Evolutionary conservation across 441 rosid species (phyloP).

Genomic region (Codiaeum variegatum): DNA sequence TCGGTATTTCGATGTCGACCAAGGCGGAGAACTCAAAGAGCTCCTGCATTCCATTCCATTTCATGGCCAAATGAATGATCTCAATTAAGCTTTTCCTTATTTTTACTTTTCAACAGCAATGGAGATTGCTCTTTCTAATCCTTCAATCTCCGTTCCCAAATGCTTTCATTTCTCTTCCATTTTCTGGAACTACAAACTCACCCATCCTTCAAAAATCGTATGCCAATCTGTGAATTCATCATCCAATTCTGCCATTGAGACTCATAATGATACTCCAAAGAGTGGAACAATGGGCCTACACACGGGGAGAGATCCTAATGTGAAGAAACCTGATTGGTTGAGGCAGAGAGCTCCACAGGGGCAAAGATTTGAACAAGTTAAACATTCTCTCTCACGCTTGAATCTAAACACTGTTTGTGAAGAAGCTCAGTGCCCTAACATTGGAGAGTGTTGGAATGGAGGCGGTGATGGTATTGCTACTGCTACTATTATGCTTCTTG

Average conservation of each 20-base stretch:
- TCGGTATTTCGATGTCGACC: not conserved
- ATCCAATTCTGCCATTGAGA: not conserved
- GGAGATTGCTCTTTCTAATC: conserved; percentile 34
- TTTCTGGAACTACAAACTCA: not conserved
- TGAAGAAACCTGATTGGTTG: conserved; percentile 83
- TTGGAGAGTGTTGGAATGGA: conserved; percentile 99
- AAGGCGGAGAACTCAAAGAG: not conserved
- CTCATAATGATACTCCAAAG: not conserved
- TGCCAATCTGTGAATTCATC: conserved; percentile 35
- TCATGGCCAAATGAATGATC: not conserved
- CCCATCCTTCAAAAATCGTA: not conserved
- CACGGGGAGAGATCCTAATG: conserved; percentile 80
- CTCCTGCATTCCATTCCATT: no score
- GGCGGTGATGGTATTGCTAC: conserved; percentile 95
- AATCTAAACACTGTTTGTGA: conserved; percentile 91
- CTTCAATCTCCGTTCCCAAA: conserved; percentile 38
- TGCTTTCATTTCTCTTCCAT: not conserved
- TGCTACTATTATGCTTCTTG: conserved; percentile 94
- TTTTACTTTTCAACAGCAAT: not conserved
- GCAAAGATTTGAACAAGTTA: conserved; percentile 67
- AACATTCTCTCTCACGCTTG: conserved; percentile 62
- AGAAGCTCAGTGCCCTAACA: conserved; percentile 96
- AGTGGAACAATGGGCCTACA: conserved; percentile 49
- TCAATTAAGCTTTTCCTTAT: not conserved
- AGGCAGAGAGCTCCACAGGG: conserved; percentile 95